These are phyloP conservation scores for Aspergillus sp. DNA, from an alignment of 2,329 filamentous ascomycete species.

Conservation along the genomic window DNA sequence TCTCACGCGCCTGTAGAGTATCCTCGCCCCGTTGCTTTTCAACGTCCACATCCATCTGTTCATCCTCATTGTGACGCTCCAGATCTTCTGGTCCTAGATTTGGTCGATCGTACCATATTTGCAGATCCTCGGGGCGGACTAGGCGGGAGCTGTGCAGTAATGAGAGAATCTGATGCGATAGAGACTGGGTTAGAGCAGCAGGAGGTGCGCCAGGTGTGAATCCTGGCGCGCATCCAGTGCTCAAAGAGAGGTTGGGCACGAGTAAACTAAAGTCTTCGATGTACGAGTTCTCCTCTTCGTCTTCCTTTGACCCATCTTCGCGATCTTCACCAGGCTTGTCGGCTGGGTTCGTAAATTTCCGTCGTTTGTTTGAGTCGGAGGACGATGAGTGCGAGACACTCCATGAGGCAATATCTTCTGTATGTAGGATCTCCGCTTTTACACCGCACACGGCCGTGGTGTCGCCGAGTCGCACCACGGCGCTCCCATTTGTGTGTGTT, in stretches of 20 bases:
- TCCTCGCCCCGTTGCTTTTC: slow-evolving; percentile 30
- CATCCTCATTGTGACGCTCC: slow-evolving; percentile 39
- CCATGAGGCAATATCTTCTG: slow-evolving; percentile 66
- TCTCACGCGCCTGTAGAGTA: slow-evolving; percentile 40
- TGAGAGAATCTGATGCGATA: slow-evolving; percentile 76
- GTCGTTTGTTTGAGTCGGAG: slow-evolving; percentile 36
- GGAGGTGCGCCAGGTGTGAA: slow-evolving; percentile 84
- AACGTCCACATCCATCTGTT: slow-evolving; percentile 51
- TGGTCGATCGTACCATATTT: slow-evolving; percentile 66
- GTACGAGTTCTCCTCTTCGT: slow-evolving; percentile 47
- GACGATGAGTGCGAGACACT: slow-evolving; percentile 35
- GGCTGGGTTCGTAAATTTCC: slow-evolving; percentile 25
- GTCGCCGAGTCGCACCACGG: slow-evolving; percentile 82
- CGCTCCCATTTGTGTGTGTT: slow-evolving; percentile 85
- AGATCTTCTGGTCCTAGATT: slow-evolving; percentile 33
- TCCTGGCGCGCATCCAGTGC: slow-evolving; percentile 83
- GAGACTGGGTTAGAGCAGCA: slow-evolving; percentile 74
- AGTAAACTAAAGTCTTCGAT: slow-evolving; percentile 63
- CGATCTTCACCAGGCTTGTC: slow-evolving; percentile 18
- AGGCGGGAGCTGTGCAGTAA: slow-evolving; percentile 71
- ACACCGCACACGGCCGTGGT: slow-evolving; percentile 95
- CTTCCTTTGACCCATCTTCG: slow-evolving; percentile 37
- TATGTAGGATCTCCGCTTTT: slow-evolving; percentile 77
- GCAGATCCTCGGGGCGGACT: slow-evolving; percentile 65
- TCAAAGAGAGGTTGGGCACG: slow-evolving; percentile 90